These are phyloP conservation scores for Podaxis mareebaensis DNA, from an alignment of 768 basidiomycete genomes.

Conservation along the genomic window DNA sequence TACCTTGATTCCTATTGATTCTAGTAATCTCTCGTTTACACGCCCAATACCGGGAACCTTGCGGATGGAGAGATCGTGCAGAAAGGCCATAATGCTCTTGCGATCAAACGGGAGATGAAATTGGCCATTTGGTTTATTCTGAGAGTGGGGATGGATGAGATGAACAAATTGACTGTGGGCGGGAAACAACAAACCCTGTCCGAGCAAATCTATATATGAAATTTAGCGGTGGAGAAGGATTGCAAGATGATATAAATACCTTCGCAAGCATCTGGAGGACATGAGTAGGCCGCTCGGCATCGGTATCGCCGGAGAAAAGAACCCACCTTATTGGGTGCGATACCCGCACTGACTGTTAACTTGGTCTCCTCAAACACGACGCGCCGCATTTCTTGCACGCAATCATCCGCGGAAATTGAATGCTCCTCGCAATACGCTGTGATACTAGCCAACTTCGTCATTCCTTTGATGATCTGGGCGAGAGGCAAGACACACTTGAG, in stretches of 20 bases:
- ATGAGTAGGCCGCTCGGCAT: constrained; percentile 20
- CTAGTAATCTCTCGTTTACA: constrained; percentile 85
- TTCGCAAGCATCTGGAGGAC: constrained; percentile 82
- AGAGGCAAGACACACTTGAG: constrained; percentile 64
- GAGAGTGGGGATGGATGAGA: constrained; percentile 8
- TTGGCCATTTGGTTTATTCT: constrained; percentile 97
- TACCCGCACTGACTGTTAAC: constrained; percentile 92
- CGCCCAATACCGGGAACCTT: constrained; percentile 90
- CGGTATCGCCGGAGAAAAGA: background rate
- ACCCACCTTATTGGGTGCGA: constrained; percentile 90
- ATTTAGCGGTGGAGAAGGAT: constrained; percentile 2
- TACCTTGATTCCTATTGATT: constrained; percentile 86
- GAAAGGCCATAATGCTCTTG: constrained; percentile 68
- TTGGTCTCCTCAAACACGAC: constrained; percentile 76
- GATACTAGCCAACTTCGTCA: constrained; percentile 50
- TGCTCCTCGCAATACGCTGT: constrained; percentile 80
- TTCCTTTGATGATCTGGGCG: background rate
- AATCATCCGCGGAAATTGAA: constrained; percentile 63
- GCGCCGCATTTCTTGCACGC: constrained; percentile 76
- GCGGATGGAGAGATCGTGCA: constrained; percentile 79
- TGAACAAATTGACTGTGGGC: constrained; percentile 1
- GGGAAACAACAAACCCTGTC: constrained; percentile 60
- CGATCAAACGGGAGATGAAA: constrained; percentile 71
- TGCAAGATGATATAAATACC: constrained; percentile 38
- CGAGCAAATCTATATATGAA: constrained; percentile 74